Base-by-base conservation (phyloP, 352 stramenopile species). In the Peronosclerospora sorghi region DNA sequence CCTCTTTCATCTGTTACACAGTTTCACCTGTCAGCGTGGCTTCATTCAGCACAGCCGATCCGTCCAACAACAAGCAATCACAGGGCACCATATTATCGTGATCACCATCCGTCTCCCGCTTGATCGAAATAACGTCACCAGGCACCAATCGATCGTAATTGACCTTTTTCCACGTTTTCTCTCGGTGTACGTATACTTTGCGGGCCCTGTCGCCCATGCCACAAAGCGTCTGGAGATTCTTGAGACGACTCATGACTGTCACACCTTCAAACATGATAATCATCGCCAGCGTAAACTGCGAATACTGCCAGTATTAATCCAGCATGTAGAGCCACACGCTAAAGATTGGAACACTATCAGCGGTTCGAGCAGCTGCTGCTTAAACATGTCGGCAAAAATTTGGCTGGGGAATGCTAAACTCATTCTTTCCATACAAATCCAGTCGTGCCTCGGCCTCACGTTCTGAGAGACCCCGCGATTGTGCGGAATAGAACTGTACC, bases 281-380 rank as follows among this genome's bases (percentile, higher is more conserved):
- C 73, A 98, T 98, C 30, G 80, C 71, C 8, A 99, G 72, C 34
- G 96, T 99, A 53, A 99, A 98, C n/a, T 98, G 68, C 21, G 91
- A 95, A 72, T 99, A 99, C 66, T 98, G 95, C 95, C 96, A 98
- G 74, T 99, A 99, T 63, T 99, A 96, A 68, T 99, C 96, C 10
- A 99, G 72, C 69, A 90, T 97, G 85, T 97, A 99, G 17, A 99
- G 67, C 15, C 94, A 74, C 13, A 98, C 94, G 57, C 95, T 98
- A 38, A 99, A 96, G 39, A 99, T 74, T 99, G 96, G 64, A 99
- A 99, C 1, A 99, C 76, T 45, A 97, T 98, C 32, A 99, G 91
- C 13, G 96, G 96, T 53, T 97, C 94, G 8, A 98, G 63, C 14
- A 97, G 56, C 68, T 99, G 96, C 67, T 98, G 89, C 53, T 90